phyloP scores from a whole-genome alignment of 2,329 filamentous ascomycete genomes.

The Pseudogymnoascus pannorum region DNA sequence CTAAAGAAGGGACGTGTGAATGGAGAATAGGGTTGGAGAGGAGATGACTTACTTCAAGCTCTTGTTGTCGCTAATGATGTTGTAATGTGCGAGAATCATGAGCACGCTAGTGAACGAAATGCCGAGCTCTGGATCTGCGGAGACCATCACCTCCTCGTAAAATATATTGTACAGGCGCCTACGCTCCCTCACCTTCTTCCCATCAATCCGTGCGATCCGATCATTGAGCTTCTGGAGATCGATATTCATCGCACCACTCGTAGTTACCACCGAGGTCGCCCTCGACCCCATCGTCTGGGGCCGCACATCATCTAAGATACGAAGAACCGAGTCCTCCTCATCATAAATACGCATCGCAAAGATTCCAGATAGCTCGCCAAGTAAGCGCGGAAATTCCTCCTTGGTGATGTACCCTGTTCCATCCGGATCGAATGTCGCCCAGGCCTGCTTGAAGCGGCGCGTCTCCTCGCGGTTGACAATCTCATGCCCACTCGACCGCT shows the following conservation, averaged over 20 bases:
- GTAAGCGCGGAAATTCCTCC: slow-evolving; percentile 77
- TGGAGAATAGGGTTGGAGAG: neutral
- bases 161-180: slow-evolving; percentile 85
- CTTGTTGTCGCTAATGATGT: slow-evolving; percentile 97
- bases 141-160: slow-evolving; percentile 92
- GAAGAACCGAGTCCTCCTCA: slow-evolving; percentile 77
- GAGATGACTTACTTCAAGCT: slow-evolving; percentile 62
- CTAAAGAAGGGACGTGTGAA: too few relatives aligned
- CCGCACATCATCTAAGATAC: slow-evolving; percentile 78
- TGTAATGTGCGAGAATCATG: slow-evolving; percentile 96
- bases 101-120: slow-evolving; percentile 88
- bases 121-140: slow-evolving; percentile 79
- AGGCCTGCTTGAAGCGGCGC: slow-evolving; percentile 94
- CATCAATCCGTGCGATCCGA: slow-evolving; percentile 66
- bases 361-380: slow-evolving; percentile 87
- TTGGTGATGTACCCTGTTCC: slow-evolving; percentile 88
- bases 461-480: slow-evolving; percentile 90
- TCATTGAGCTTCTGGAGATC: slow-evolving; percentile 70
- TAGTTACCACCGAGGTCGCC: slow-evolving; percentile 44
- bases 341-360: slow-evolving; percentile 98
- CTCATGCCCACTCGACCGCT: slow-evolving; percentile 86
- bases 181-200: slow-evolving; percentile 64
- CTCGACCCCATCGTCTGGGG: slow-evolving; percentile 30
- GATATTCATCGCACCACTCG: slow-evolving; percentile 47
- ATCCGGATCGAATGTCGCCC: slow-evolving; percentile 89